Base-by-base conservation (phyloP, 805 yeast species). In the Metschnikowia colocasiae region DNA sequence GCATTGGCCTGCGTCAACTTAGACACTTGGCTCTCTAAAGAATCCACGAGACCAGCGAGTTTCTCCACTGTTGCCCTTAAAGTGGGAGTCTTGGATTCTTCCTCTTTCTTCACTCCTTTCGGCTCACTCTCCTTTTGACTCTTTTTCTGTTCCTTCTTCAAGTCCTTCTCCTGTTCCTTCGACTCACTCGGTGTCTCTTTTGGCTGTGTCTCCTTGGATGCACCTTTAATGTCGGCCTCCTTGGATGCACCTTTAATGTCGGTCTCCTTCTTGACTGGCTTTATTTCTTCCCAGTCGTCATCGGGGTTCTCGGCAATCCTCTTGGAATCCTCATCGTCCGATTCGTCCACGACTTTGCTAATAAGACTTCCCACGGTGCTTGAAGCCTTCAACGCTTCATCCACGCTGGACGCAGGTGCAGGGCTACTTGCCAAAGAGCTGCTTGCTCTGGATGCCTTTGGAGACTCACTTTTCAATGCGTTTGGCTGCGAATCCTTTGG, bases 51-150 rank as follows among this genome's bases (percentile, higher is more conserved):
- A 2, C 67, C 49, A 4, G 85, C 80, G 46, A 87, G 69, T 52
- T 78, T 83, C 53, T 84, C 92, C 27, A 86, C 83, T 1, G 89
- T 81, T 8, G 80, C 84, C 58, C 84, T 84, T 50, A 87, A 71
- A 0, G 90, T 85, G 27, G 85, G 75, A 32, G 26, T 29, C 18
- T 40, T 40, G 19, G 36, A 9, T 7, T 40, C 43, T 4, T 31
- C 48, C 51, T 30, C 56, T 43, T 46, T 50, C 47, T 22, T 51
- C 25, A 27, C 45, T 23, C n/a, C 26, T 26, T 32, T 39, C 25
- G 19, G 9, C 35, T 32, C 35, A n/a, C n/a, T n/a, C n/a, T n/a
- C n/a, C n/a, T n/a, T n/a, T n/a, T n/a, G n/a, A n/a, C n/a, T n/a
- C n/a, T n/a, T n/a, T n/a, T 8, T 8, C 27, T 25, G 6, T 6